Conservation (phyloP, 2,329 filamentous ascomycete genomes). For the Sporothrix humicola region DNA sequence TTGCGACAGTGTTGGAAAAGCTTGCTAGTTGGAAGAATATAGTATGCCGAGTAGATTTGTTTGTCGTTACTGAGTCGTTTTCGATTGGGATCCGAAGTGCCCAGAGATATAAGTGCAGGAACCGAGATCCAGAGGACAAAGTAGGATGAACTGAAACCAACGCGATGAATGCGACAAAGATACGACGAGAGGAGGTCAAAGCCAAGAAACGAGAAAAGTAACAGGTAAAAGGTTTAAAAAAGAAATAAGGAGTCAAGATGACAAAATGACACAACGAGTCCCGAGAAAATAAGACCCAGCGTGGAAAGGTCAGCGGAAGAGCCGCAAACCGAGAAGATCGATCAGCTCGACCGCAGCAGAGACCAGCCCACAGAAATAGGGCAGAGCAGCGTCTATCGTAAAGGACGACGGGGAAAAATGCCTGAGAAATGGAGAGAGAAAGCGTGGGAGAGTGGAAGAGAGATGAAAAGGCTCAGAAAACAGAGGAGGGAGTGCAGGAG, state of each 20-base stretch:
- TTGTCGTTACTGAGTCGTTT: not conserved
- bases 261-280: not conserved
- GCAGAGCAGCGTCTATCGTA: conserved; percentile 7
- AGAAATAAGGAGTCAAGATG: not conserved
- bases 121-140: not conserved
- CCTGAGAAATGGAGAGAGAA: not conserved
- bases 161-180: conserved; percentile 16
- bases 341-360: conserved; percentile 25
- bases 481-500: too few relatives aligned
- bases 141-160: not conserved
- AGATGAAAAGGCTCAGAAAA: not conserved
- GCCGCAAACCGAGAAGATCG: conserved; percentile 19
- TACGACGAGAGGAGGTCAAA: not conserved
- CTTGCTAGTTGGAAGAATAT: too few relatives aligned
- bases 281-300: not conserved
- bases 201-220: not conserved
- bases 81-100: not conserved
- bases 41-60: not conserved
- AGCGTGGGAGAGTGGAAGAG: conserved; percentile 4
- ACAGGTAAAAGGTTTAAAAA: not conserved
- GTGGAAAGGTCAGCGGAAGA: conserved; percentile 12
- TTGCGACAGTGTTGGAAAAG: not conserved
- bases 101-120: not conserved
- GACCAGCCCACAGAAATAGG: conserved; percentile 10
- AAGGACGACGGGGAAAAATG: not conserved